Evolutionary conservation across 179 eudicot species (phyloP).

Genomic region (Heliamphora pulchella): DNA sequence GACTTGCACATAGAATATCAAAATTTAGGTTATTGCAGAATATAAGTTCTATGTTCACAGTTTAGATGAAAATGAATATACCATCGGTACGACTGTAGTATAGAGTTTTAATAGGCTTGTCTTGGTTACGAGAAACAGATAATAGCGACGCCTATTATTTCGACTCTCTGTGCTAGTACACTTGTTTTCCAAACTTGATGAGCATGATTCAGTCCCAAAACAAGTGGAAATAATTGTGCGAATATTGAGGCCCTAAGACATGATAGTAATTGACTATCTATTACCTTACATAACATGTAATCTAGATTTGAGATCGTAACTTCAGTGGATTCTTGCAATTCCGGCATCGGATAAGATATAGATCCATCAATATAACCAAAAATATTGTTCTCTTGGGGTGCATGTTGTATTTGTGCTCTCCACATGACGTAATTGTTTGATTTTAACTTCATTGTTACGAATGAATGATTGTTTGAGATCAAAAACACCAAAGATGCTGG

Average conservation of each 20-base stretch:
- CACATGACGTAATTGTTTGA: background rate
- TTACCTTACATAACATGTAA: background rate
- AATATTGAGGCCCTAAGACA: background rate
- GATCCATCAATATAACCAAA: background rate
- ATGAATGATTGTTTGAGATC: background rate
- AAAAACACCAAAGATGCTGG: background rate
- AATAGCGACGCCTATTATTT: too few relatives aligned
- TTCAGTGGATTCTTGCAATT: background rate
- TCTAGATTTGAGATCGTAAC: background rate
- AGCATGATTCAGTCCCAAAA: background rate
- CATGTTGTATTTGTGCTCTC: background rate
- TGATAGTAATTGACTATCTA: background rate
- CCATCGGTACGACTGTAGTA: too few relatives aligned
- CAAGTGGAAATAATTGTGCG: background rate
- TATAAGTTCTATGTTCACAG: too few relatives aligned
- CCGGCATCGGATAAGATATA: background rate
- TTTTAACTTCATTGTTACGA: background rate
- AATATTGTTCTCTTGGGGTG: background rate
- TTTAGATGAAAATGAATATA: too few relatives aligned
- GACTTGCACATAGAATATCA: too few relatives aligned
- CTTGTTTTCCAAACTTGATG: background rate
- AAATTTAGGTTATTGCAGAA: too few relatives aligned
- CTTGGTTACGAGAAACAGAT: too few relatives aligned
- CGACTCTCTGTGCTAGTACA: too few relatives aligned
- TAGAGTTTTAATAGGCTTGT: too few relatives aligned